A percentile compares a stretch with the other conserved stretches of the same genome.
phyloP scores from a whole-genome alignment of 129 eudicot species.

The Cynara cardunculus region DNA sequence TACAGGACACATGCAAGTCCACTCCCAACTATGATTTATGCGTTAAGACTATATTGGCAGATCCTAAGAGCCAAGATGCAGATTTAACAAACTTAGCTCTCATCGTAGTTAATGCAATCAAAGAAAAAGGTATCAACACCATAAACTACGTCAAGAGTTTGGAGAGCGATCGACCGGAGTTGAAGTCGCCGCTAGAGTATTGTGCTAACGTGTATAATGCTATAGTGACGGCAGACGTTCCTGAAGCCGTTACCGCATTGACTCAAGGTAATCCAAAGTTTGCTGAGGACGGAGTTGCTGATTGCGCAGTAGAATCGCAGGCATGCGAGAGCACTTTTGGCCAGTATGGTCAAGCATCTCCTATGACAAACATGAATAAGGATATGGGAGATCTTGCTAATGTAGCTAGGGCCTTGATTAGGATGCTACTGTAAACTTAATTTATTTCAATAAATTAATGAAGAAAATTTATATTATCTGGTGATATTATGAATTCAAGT shows the following conservation, averaged over 20 bases:
- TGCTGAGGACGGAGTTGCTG: constrained; percentile 47
- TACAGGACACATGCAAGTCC: constrained; percentile 36
- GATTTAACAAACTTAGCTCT: constrained; percentile 37
- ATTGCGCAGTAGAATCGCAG: constrained; percentile 25
- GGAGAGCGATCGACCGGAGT: neutral
- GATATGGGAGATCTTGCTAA: constrained; percentile 28
- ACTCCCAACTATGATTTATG: constrained; percentile 39
- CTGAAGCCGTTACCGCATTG: constrained; percentile 22
- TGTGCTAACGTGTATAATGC: constrained; percentile 27
- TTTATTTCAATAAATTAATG: neutral
- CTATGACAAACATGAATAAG: constrained; percentile 11
- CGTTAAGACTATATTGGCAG: constrained; percentile 25
- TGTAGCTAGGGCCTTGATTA: constrained; percentile 33
- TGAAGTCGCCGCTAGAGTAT: constrained; percentile 7
- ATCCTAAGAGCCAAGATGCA: constrained; percentile 37
- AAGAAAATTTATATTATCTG: too few species aligned
- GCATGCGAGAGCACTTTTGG: constrained; percentile 33
- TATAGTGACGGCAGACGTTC: constrained; percentile 30
- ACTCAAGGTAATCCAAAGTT: constrained; percentile 31
- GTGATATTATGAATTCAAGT: neutral
- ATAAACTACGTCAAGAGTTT: neutral
- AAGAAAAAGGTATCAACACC: constrained; percentile 20
- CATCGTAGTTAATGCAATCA: constrained; percentile 30
- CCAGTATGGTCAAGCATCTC: constrained; percentile 13
- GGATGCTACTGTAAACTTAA: constrained; percentile 17